Evolutionary conservation across 164 flowering plant species (phyloP), one percentile per base, ranked within the genome.

Genomic region (Sextonia rubra): DNA sequence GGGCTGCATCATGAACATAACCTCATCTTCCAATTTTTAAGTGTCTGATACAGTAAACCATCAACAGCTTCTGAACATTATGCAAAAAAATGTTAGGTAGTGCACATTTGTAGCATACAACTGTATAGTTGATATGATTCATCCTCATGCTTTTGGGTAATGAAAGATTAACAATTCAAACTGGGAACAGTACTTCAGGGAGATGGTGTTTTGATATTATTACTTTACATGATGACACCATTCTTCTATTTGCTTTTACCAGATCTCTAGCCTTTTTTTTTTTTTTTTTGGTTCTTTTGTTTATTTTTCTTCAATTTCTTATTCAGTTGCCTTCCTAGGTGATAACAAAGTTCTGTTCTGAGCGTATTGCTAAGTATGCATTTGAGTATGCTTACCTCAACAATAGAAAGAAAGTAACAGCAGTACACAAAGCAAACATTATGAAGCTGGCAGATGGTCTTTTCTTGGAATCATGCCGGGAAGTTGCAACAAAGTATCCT

Each of bases 401-500:
- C 88, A 90, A 91, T 85, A 81, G 97, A 69, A 91, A 87, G 87
- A 91, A 76, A 68, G 97, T 90, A 67, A 91, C 92, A 12, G 94
- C 97, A 47, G 97, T 91, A 81, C 94, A 91, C 82, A 90, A 91
- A 78, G 97, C 97, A 64, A 91, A 91, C 82, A 91, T 91, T 65
- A 91, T 91, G 97, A 91, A 91, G 72, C 94, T 91, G 73, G 94
- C 97, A 3, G 97, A 90, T 79, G 94, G 97, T 18, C 80, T 91
- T 25, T 91, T 91, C 76, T 78, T 91, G 60, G 97, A 91, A 80
- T 91, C 97, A n/a, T 91, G 97, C 26, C 85, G 94, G 12, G 97
- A 91, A 77, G 81, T 91, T 73, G 94, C 97, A 0, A 82, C 80
- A 44, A 87, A 90, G 62, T 91, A 91, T 73, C 97, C 97, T 11